These are phyloP conservation scores for Aspergillus sp. DNA, from an alignment of 2,329 filamentous ascomycete genomes.

Conservation along the genomic window DNA sequence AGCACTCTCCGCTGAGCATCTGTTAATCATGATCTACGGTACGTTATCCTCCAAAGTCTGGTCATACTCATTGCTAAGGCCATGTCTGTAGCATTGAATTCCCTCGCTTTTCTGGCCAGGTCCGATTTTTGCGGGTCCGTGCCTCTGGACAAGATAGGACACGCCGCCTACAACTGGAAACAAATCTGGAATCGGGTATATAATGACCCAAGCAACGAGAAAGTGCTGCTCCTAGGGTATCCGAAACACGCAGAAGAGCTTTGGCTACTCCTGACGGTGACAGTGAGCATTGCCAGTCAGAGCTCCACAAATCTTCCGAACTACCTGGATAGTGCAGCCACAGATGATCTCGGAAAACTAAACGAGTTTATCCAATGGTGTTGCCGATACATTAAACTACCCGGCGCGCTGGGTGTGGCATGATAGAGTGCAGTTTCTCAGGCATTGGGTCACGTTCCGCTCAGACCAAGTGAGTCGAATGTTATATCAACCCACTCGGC, in stretches of 20 bases:
- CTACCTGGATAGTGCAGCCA: constrained; percentile 34
- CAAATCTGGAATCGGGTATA: constrained; percentile 31
- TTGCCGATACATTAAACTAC: constrained; percentile 1
- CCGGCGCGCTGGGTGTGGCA: neutral
- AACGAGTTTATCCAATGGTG: constrained; percentile 38
- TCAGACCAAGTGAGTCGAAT: neutral
- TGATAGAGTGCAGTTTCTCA: neutral
- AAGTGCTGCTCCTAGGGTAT: constrained; percentile 33
- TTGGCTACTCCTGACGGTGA: constrained; percentile 36
- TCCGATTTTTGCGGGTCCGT: constrained; percentile 32
- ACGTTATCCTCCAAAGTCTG: neutral
- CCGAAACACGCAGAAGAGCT: constrained; percentile 39
- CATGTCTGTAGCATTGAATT: constrained; percentile 30
- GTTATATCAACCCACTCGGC: neutral
- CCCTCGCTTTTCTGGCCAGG: constrained; percentile 35
- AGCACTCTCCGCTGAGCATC: constrained; percentile 35
- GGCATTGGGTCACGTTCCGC: neutral
- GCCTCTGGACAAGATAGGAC: constrained; percentile 30
- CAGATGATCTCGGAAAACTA: constrained; percentile 36
- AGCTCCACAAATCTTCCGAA: constrained; percentile 18
- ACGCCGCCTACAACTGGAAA: constrained; percentile 35
- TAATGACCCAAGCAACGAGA: constrained; percentile 23
- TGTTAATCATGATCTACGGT: constrained; percentile 39
- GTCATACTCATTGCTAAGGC: neutral
- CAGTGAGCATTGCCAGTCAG: constrained; percentile 26